A percentile compares a stretch with the other conserved stretches of the same genome.
phyloP scores from a whole-genome alignment of 495 filamentous ascomycete genomes.

The Ascodesmis nigricans region DNA sequence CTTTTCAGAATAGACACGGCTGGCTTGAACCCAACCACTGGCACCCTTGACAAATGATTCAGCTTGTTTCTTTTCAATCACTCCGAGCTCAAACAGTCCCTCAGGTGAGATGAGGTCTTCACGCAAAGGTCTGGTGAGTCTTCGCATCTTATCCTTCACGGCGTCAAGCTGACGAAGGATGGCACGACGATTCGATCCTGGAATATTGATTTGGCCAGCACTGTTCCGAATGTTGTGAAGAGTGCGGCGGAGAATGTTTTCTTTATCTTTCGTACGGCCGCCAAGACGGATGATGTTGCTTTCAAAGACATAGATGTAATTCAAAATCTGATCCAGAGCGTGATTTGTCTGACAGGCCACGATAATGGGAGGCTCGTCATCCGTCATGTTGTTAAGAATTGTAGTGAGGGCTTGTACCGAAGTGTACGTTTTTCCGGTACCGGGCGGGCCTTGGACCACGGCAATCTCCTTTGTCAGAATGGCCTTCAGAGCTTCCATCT shows the following conservation, averaged over 20 bases:
- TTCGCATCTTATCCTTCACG: conserved; percentile 27
- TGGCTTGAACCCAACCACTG: conserved; percentile 28
- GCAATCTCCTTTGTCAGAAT: conserved; percentile 54
- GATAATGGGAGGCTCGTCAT: conserved; percentile 46
- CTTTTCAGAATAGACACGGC: conserved; percentile 17
- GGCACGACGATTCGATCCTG: conserved; percentile 20
- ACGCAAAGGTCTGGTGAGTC: conserved; percentile 28
- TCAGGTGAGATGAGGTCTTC: conserved; percentile 28
- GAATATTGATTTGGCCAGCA: conserved; percentile 13
- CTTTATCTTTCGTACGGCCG: conserved; percentile 40
- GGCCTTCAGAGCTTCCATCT: conserved; percentile 41
- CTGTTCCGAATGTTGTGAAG: conserved; percentile 36
- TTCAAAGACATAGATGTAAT: conserved; percentile 41
- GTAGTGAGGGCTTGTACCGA: conserved; percentile 37
- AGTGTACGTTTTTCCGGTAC: conserved; percentile 38
- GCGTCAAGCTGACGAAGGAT: conserved; percentile 26
- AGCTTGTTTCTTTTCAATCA: conserved; percentile 41
- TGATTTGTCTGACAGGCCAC: conserved; percentile 82
- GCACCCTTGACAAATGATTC: conserved; percentile 36
- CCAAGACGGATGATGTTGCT: conserved; percentile 54
- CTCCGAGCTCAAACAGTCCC: conserved; percentile 27
- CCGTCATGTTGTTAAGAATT: conserved; percentile 38
- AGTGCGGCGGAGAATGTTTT: conserved; percentile 40
- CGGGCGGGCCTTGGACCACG: conserved; percentile 77
- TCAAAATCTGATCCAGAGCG: conserved; percentile 68